A percentile compares a stretch with the other conserved stretches of the same genome.
phyloP scores from a whole-genome alignment of 306 rosid species.

The Vigna hirtella region DNA sequence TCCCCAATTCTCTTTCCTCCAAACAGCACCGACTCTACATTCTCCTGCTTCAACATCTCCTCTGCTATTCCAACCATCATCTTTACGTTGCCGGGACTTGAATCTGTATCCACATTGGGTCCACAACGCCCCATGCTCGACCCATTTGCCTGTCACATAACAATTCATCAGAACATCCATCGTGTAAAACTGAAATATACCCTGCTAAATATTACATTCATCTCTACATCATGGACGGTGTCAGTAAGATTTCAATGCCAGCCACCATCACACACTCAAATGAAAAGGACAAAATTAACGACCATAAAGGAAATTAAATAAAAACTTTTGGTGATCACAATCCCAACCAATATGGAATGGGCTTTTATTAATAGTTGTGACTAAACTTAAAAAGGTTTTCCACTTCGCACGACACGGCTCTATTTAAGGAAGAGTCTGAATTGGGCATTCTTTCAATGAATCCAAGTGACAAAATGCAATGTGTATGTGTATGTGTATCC shows the following conservation, averaged over 20 bases:
- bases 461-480: constrained; percentile 35
- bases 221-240: background rate
- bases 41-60: constrained; percentile 94
- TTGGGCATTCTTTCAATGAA: constrained; percentile 16
- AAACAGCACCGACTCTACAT: constrained; percentile 90
- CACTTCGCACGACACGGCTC: constrained; percentile 14
- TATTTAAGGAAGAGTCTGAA: constrained; percentile 22
- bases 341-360: constrained; percentile 18
- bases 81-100: constrained; percentile 77
- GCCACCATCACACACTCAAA: background rate
- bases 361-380: constrained; percentile 29
- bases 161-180: constrained; percentile 21
- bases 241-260: background rate
- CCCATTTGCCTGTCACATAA: constrained; percentile 79
- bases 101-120: constrained; percentile 76
- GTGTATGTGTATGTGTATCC: background rate
- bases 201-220: constrained; percentile 16
- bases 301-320: constrained; percentile 10
- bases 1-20: constrained; percentile 90
- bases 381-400: constrained; percentile 27
- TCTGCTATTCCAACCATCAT: constrained; percentile 80
- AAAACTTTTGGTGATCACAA: constrained; percentile 29
- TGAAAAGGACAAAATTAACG: background rate
- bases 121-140: constrained; percentile 86
- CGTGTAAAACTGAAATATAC: constrained; percentile 6